Conservation (phyloP, 306 rosid genomes). For the Albizia julibrissin region DNA sequence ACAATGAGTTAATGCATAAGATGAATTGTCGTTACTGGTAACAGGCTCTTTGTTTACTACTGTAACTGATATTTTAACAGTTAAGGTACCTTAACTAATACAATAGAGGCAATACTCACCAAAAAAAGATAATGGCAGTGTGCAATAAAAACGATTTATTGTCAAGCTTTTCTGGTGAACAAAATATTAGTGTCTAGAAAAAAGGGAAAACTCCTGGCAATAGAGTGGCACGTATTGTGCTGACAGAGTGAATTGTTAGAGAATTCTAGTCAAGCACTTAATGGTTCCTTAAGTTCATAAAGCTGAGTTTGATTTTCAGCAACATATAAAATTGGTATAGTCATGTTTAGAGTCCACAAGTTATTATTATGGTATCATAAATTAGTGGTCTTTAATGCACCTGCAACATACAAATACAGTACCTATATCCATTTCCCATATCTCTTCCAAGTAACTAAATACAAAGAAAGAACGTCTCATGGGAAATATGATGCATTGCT, state of each 20-base stretch:
- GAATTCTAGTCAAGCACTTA: neutral
- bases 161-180: neutral
- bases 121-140: neutral
- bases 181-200: neutral
- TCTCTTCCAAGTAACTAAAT: neutral
- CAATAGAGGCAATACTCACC: neutral
- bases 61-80: neutral
- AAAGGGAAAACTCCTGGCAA: neutral
- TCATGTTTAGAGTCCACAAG: neutral
- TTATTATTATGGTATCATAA: neutral
- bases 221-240: neutral
- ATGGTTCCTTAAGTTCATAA: neutral
- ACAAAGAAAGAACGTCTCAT: slow-evolving; percentile 1
- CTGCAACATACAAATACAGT: slow-evolving; percentile 6
- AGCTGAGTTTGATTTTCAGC: neutral
- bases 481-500: slow-evolving; percentile 25
- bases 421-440: slow-evolving; percentile 12
- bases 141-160: neutral
- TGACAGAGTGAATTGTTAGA: slow-evolving; percentile 7
- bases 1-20: neutral
- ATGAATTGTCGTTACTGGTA: neutral
- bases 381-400: neutral
- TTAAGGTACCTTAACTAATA: neutral
- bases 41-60: neutral
- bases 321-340: neutral